These are phyloP conservation scores for Umbelopsis sp. DNA, from an alignment of 192 early-diverging fungal genomes.

Conservation along the genomic window DNA sequence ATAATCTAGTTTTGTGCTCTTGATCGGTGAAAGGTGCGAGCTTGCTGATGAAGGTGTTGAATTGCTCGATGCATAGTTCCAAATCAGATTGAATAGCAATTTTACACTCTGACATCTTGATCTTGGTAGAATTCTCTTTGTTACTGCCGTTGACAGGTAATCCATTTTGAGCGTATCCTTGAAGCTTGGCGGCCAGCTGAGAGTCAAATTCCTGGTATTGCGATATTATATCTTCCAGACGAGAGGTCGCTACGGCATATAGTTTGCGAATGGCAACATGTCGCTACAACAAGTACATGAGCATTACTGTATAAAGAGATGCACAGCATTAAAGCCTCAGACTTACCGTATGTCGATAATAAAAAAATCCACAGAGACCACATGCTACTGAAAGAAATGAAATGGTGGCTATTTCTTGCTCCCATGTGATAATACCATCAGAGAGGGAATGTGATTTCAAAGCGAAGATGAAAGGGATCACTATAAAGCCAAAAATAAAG, in stretches of 20 bases:
- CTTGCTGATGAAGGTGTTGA: background rate
- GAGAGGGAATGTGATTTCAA: background rate
- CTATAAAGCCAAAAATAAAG: background rate
- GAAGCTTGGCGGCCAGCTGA: background rate
- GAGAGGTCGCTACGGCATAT: background rate
- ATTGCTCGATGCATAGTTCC: background rate
- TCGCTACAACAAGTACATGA: background rate
- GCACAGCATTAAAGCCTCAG: too few relatives aligned
- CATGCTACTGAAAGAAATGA: background rate
- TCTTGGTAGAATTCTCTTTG: background rate
- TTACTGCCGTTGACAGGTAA: background rate
- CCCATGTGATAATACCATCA: background rate
- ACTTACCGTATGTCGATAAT: background rate
- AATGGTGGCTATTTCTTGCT: background rate
- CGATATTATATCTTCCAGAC: background rate
- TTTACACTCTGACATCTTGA: background rate
- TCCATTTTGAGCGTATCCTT: background rate
- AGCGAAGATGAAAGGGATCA: background rate
- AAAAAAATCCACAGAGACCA: background rate
- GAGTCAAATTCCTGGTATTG: constrained; percentile 6
- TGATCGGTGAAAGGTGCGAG: background rate
- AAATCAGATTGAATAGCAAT: background rate
- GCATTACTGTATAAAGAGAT: too few relatives aligned
- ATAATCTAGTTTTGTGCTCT: constrained; percentile 31
- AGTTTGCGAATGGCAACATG: constrained; percentile 12